These are phyloP conservation scores for Wakefieldia striispora DNA, from an alignment of 768 basidiomycete species.

Conservation along the genomic window DNA sequence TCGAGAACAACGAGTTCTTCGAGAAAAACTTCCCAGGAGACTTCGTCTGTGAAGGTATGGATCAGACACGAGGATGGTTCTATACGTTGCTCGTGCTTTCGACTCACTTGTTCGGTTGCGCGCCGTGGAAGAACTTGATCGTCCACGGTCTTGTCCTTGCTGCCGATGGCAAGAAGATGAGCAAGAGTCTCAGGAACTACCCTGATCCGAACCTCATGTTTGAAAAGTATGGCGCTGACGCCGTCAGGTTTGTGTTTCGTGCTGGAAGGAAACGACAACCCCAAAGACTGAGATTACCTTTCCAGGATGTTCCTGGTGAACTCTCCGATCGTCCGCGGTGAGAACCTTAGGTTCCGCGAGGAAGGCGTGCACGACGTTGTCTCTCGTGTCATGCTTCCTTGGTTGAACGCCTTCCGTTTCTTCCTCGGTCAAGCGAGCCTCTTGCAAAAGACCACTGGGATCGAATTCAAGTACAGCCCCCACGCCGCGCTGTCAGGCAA, in stretches of 20 bases:
- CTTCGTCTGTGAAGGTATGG: conserved; percentile 97
- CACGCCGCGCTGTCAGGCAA: conserved; percentile 81
- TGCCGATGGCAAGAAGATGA: conserved; percentile 99
- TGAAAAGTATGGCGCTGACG: conserved; percentile 91
- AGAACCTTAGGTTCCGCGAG: conserved; percentile 97
- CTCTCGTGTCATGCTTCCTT: conserved; percentile 93
- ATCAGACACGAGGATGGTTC: conserved; percentile 99
- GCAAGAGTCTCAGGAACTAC: conserved; percentile 95
- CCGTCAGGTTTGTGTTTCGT: conserved; percentile 61
- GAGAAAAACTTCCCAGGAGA: conserved; percentile 88
- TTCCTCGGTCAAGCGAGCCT: conserved; percentile 93
- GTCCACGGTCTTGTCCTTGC: conserved; percentile 95
- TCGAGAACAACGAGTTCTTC: conserved; percentile 92
- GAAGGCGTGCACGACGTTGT: conserved; percentile 97
- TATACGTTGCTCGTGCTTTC: conserved; percentile 95
- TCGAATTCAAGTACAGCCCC: conserved; percentile 85
- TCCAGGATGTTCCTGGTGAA: conserved; percentile 96
- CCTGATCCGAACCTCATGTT: conserved; percentile 93
- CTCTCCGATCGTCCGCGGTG: conserved; percentile 96
- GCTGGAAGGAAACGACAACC: background rate
- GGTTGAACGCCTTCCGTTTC: conserved; percentile 99
- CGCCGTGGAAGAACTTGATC: conserved; percentile 98
- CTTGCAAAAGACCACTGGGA: conserved; percentile 73
- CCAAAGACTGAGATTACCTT: background rate
- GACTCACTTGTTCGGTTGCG: conserved; percentile 90